Base-by-base conservation (phyloP, 768 basidiomycete species). In the Xerocomus potaroensis region DNA sequence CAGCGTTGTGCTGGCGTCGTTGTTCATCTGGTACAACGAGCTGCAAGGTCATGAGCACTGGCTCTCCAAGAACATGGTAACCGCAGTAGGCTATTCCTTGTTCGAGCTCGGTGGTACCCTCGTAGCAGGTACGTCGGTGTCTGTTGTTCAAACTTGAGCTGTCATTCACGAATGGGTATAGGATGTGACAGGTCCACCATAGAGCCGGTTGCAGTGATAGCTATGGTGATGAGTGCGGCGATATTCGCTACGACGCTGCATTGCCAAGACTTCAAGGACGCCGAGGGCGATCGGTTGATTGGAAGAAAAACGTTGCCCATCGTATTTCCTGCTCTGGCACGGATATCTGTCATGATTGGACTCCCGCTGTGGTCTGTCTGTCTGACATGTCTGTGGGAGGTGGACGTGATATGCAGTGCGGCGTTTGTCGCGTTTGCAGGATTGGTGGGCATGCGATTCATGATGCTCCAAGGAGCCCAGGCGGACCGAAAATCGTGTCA, bases 301-400 rank as follows among this genome's bases (percentile, higher is more conserved):
- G 72, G 72, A 4, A 61, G 76, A 22, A 51, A 59, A 8, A 78
- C 76, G 0, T 48, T 77, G 1, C 76, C 77, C 3, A 72, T 77
- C 47, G 65, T 66, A 11, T 64, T 69, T 15, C 76, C 77, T 15
- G 55, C 39, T 10, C 51, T 60, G 14, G 60, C 62, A 7, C 60
- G 63, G 16, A 12, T 41, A 1, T 60, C 62, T 14, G 60, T 56
- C 15, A 54, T 66, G 56, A 11, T 65, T 9, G 58, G 57, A 27
- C 40, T 64, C 2, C 63, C 63, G 7, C 31, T 66, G 15, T 64
- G 63, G 65, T 67, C 65, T 23, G 7, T 66, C 27, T 64, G 55
- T 23, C 43, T 64, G 43, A 44, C 58, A 21, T 49, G 51, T 8
- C 24, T 64, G 31, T 64, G 63, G 63, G 38, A 60, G 39, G 50